phyloP scores from a whole-genome alignment of 2,329 filamentous ascomycete species.

The Stagonosporopsis vannaccii region DNA sequence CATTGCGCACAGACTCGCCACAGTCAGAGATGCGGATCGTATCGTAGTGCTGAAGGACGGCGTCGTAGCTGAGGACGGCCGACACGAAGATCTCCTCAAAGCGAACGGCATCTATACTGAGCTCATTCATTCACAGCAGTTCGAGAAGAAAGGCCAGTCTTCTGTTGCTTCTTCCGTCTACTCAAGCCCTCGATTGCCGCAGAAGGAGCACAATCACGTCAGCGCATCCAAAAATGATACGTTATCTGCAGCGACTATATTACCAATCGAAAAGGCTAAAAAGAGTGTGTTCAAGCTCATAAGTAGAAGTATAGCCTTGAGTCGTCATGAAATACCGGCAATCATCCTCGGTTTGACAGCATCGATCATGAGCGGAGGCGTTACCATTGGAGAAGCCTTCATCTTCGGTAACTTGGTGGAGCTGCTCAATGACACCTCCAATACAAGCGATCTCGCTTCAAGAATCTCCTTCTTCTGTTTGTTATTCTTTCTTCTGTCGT shows the following conservation, averaged over 20 bases:
- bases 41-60: conserved; percentile 49
- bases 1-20: conserved; percentile 48
- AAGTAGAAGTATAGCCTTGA: conserved; percentile 36
- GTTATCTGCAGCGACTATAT: background rate
- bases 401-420: conserved; percentile 44
- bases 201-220: conserved; percentile 20
- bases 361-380: conserved; percentile 56
- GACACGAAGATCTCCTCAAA: conserved; percentile 40
- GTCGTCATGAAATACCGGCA: conserved; percentile 49
- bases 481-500: conserved; percentile 62
- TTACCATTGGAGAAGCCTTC: conserved; percentile 63
- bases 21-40: conserved; percentile 47
- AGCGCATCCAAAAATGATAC: conserved; percentile 3
- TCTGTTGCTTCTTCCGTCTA: conserved; percentile 34
- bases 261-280: conserved; percentile 5
- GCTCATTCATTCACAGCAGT: conserved; percentile 46
- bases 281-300: conserved; percentile 31
- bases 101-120: conserved; percentile 41
- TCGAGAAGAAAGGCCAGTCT: conserved; percentile 36
- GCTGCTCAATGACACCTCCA: conserved; percentile 36
- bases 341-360: conserved; percentile 53
- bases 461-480: conserved; percentile 55
- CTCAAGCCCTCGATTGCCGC: conserved; percentile 22
- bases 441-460: conserved; percentile 28
- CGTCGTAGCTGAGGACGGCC: conserved; percentile 40